Evolutionary conservation across 768 basidiomycete genomes (phyloP).

Genomic region (Cyclocybe cylindracea): DNA sequence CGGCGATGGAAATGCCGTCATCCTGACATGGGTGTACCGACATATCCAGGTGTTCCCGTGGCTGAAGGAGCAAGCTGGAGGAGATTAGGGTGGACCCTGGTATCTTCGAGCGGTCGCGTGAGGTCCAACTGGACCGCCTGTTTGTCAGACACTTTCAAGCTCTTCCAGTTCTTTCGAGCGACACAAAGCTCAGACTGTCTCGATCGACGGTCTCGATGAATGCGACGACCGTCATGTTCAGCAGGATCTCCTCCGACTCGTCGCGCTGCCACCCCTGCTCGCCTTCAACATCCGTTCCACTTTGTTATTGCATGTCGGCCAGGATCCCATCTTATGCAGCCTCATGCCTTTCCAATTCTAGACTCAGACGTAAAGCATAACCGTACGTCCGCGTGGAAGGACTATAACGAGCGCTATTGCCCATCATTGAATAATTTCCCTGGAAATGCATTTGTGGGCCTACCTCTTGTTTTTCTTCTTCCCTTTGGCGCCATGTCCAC

Average conservation of each 20-base stretch:
- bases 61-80: neutral
- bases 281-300: conserved; percentile 1
- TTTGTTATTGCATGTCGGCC: conserved; percentile 18
- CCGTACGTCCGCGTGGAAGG: no score
- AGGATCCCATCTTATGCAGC: conserved; percentile 10
- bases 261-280: neutral
- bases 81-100: conserved; percentile 7
- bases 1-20: conserved; percentile 4
- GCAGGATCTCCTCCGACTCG: conserved; percentile 4
- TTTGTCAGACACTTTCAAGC: conserved; percentile 7
- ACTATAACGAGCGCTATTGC: no score
- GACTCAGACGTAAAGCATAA: no score
- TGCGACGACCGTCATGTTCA: conserved; percentile 5
- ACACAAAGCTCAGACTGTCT: conserved; percentile 5
- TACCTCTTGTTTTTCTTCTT: no score
- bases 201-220: conserved; percentile 21
- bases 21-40: conserved; percentile 17
- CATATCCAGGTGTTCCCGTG: conserved; percentile 8
- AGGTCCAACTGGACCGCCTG: conserved; percentile 7
- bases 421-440: no score
- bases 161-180: neutral
- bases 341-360: no score
- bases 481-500: no score
- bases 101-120: conserved; percentile 6
- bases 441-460: no score